A percentile compares a stretch with the other conserved stretches of the same genome.
These are phyloP conservation scores for Lobosporangium transversale DNA, from an alignment of 192 early-diverging fungal genomes.

Conservation along the genomic window DNA sequence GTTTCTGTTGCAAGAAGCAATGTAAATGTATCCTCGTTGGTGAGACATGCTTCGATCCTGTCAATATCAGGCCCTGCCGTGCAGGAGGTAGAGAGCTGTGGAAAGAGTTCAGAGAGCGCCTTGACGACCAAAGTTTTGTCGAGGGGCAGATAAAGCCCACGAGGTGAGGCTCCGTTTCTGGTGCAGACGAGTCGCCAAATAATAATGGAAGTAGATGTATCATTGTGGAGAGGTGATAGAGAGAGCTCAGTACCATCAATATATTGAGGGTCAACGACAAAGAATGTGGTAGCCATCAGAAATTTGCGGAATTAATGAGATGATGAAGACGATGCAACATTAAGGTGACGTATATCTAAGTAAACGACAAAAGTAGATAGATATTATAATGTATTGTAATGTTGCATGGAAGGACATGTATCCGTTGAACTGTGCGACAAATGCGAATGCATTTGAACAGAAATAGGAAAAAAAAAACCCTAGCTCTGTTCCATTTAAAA, in stretches of 20 bases:
- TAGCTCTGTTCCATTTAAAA: too few species aligned
- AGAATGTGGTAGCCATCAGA: slow-evolving; percentile 2
- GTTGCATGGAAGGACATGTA: too few species aligned
- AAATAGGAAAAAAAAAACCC: too few species aligned
- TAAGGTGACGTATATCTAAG: not conserved
- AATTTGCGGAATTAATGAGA: not conserved
- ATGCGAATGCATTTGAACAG: too few species aligned
- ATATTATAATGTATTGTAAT: too few species aligned
- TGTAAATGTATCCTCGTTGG: slow-evolving; percentile 20
- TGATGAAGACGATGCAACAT: not conserved
- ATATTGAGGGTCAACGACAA: slow-evolving; percentile 16
- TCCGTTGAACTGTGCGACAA: too few species aligned
- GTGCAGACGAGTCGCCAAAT: slow-evolving; percentile 25
- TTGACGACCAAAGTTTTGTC: not conserved
- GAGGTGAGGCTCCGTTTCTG: not conserved
- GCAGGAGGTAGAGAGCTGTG: slow-evolving; percentile 23
- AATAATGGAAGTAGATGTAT: slow-evolving; percentile 6
- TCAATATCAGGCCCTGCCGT: slow-evolving; percentile 12
- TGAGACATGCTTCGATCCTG: slow-evolving; percentile 17
- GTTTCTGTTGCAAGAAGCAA: slow-evolving; percentile 34
- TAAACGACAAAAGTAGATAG: too few species aligned
- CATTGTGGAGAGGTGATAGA: not conserved
- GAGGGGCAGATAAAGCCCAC: slow-evolving; percentile 8
- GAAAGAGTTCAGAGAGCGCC: slow-evolving; percentile 24
- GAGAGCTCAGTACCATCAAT: slow-evolving; percentile 2